Conservation (phyloP, 257 asterid species). For the Solanum medicagineum region DNA sequence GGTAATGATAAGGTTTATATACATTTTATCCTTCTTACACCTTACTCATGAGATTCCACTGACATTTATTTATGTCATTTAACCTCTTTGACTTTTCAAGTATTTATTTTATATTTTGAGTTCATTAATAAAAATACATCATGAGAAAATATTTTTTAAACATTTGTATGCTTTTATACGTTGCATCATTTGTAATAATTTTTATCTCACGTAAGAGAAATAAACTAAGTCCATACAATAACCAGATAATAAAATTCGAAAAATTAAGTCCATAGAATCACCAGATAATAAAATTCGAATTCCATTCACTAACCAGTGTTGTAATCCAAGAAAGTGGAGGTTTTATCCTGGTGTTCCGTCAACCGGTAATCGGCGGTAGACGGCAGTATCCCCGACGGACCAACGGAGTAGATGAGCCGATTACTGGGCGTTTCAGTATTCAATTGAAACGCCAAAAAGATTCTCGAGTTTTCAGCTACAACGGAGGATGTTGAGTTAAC, state of each 20-base stretch:
- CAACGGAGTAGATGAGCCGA: slow-evolving; percentile 54
- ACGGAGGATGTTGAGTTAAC: slow-evolving; percentile 37
- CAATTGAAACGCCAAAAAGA: slow-evolving; percentile 56
- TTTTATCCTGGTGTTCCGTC: slow-evolving; percentile 27
- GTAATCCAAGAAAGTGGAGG: slow-evolving; percentile 38
- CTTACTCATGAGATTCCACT: too few species aligned
- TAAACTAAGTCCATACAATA: neutral
- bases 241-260: neutral
- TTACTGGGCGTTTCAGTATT: slow-evolving; percentile 21
- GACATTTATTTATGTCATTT: too few species aligned
- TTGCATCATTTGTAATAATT: neutral
- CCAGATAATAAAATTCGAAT: neutral
- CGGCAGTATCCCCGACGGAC: slow-evolving; percentile 35
- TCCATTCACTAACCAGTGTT: slow-evolving; percentile 44
- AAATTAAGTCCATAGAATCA: neutral
- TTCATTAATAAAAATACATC: too few species aligned
- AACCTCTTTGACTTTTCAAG: too few species aligned
- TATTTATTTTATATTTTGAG: too few species aligned
- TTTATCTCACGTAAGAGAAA: neutral
- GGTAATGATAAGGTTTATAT: too few species aligned
- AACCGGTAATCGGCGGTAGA: slow-evolving; percentile 12
- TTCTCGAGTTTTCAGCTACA: slow-evolving; percentile 10
- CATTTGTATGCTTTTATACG: neutral
- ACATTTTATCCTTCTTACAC: too few species aligned
- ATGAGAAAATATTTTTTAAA: neutral